A percentile compares a stretch with the other conserved stretches of the same genome.
Conservation (phyloP, 73 alveolate genomes). For the Paramecium pentaurelia region DNA sequence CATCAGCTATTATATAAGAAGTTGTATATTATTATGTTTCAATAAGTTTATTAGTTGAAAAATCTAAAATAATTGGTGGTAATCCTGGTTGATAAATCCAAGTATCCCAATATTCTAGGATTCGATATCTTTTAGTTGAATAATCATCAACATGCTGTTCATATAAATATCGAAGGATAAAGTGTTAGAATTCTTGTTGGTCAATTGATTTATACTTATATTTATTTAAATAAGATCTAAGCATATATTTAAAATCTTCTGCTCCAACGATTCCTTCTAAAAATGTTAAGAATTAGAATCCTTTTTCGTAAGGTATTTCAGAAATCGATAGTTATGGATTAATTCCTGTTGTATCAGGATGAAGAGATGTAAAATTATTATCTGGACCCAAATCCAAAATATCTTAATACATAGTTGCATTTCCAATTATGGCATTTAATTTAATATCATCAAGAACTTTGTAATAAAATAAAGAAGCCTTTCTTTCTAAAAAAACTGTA, state of each 20-base stretch:
- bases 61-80: conserved; percentile 74
- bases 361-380: not conserved
- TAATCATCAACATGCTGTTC: not conserved
- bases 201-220: conserved; percentile 57
- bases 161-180: not conserved
- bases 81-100: conserved; percentile 82
- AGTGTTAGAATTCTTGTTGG: conserved; percentile 57
- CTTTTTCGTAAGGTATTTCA: conserved; percentile 34
- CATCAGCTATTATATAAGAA: not conserved
- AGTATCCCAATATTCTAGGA: conserved; percentile 62
- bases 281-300: not conserved
- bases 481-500: conserved; percentile 76
- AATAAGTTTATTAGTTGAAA: not conserved
- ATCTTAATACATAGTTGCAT: not conserved
- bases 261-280: not conserved
- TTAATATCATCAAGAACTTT: not conserved
- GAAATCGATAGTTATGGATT: not conserved
- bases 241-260: not conserved
- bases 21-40: not conserved
- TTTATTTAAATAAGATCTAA: conserved; percentile 65
- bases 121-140: conserved; percentile 36
- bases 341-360: conserved; percentile 37
- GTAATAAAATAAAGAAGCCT: conserved; percentile 37
- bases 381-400: not conserved
- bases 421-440: not conserved